Evolutionary conservation across 495 filamentous ascomycete genomes (phyloP).

Genomic region (Jackrogersella multiformis): DNA sequence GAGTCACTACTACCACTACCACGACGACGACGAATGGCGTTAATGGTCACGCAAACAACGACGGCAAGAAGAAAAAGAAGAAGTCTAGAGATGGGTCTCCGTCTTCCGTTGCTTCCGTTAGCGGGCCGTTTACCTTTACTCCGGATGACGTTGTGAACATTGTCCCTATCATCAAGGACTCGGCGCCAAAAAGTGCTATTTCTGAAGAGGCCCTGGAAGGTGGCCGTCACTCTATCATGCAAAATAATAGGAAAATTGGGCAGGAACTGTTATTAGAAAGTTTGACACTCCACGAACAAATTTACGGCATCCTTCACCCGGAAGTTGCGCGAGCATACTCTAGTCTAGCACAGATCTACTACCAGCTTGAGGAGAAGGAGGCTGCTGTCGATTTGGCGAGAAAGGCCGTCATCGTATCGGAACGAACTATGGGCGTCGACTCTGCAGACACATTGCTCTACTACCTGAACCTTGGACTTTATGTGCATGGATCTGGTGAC

Average conservation of each 20-base stretch:
- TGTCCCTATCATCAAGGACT: slow-evolving; percentile 93
- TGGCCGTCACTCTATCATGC: slow-evolving; percentile 91
- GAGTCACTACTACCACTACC: slow-evolving; percentile 10
- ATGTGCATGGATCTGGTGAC: slow-evolving; percentile 90
- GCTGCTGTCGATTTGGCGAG: slow-evolving; percentile 93
- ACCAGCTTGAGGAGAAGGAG: slow-evolving; percentile 93
- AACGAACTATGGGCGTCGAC: slow-evolving; percentile 94
- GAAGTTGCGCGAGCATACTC: slow-evolving; percentile 97
- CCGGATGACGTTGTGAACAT: slow-evolving; percentile 90
- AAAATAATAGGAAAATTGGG: slow-evolving; percentile 93
- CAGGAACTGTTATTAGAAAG: slow-evolving; percentile 96
- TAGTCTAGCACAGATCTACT: slow-evolving; percentile 93
- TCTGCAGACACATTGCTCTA: slow-evolving; percentile 90
- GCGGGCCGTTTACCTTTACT: slow-evolving; percentile 71
- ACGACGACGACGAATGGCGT: slow-evolving; percentile 49
- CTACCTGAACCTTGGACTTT: slow-evolving; percentile 96
- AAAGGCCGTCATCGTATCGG: slow-evolving; percentile 95
- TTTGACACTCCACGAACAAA: slow-evolving; percentile 95
- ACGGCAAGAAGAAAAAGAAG: slow-evolving; percentile 81
- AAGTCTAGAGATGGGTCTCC: slow-evolving; percentile 62
- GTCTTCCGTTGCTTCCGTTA: slow-evolving; percentile 60
- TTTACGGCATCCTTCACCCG: slow-evolving; percentile 96
- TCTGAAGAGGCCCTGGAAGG: slow-evolving; percentile 97
- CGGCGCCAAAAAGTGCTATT: slow-evolving; percentile 83
- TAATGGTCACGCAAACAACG: slow-evolving; percentile 46